phyloP scores from a whole-genome alignment of 2,329 filamentous ascomycete genomes.

The Aspergillus brunneoviolaceus region DNA sequence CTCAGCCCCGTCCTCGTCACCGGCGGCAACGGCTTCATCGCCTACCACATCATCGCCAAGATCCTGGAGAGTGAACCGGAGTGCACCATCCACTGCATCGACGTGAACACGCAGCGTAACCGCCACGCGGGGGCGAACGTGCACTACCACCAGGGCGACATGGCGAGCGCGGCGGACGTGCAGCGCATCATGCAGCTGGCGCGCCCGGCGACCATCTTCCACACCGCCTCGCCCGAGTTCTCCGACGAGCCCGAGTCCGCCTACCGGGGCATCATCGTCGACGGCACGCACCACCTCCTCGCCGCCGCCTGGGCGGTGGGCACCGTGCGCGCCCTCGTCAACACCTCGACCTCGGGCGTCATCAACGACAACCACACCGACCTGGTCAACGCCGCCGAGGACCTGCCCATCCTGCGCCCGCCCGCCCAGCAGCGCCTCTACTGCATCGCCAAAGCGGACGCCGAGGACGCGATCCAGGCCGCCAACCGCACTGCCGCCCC shows the following conservation, averaged over 20 bases:
- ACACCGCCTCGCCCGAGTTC: constrained; percentile 11
- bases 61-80: constrained; percentile 2
- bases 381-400: constrained; percentile 5
- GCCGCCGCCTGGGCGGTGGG: neutral
- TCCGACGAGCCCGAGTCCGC: constrained; percentile 2
- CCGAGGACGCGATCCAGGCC: constrained; percentile 7
- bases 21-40: constrained; percentile 11
- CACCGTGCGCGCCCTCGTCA: constrained; percentile 5
- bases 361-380: constrained; percentile 11
- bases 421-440: constrained; percentile 6
- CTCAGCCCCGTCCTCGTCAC: constrained; percentile 10
- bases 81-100: constrained; percentile 5
- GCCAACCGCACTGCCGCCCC: neutral
- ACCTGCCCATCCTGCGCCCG: neutral
- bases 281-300: constrained; percentile 4
- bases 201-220: constrained; percentile 5
- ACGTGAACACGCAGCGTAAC: constrained; percentile 2
- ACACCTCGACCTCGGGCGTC: constrained; percentile 9
- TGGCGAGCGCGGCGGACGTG: constrained; percentile 1
- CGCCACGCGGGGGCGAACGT: neutral
- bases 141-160: constrained; percentile 8
- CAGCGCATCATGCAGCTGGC: constrained; percentile 5
- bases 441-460: constrained; percentile 9
- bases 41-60: constrained; percentile 12
- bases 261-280: constrained; percentile 1